Percentiles rank a stretch among this genome's conserved stretches.
phyloP scores from a whole-genome alignment of 495 filamentous ascomycete species.

The Paragyromitra xinjiangensis region DNA sequence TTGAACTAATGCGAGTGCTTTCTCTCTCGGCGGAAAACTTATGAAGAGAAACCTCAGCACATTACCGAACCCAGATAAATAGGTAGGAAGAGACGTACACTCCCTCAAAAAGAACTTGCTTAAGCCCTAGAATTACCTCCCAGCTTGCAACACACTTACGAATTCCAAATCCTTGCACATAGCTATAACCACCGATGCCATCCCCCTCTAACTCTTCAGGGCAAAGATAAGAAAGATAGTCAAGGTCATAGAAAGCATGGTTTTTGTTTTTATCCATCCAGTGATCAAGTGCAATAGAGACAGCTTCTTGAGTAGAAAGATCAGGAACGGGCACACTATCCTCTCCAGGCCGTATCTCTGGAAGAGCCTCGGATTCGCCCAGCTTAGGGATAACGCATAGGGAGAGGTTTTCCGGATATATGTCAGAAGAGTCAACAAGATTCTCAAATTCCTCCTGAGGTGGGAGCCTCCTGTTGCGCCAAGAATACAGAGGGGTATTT shows the following conservation, averaged over 20 bases:
- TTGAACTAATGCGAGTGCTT: neutral
- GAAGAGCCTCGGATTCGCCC: neutral
- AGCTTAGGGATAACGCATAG: neutral
- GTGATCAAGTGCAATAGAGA: neutral
- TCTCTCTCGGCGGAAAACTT: neutral
- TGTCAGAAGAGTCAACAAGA: slow-evolving; percentile 23
- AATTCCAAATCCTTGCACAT: slow-evolving; percentile 17
- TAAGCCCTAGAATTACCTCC: slow-evolving; percentile 4
- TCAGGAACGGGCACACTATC: slow-evolving; percentile 3
- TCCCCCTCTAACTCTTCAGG: slow-evolving; percentile 15
- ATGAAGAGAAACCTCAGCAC: neutral
- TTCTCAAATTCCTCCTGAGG: slow-evolving; percentile 25
- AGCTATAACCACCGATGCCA: neutral
- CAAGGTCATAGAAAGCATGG: neutral
- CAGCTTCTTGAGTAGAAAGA: neutral
- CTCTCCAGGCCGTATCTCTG: neutral
- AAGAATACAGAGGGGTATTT: neutral
- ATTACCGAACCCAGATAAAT: neutral
- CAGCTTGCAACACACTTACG: slow-evolving; percentile 8
- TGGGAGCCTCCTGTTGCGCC: neutral
- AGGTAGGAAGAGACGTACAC: neutral
- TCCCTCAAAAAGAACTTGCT: neutral
- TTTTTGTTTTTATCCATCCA: slow-evolving; percentile 2
- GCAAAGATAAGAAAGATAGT: slow-evolving; percentile 11
- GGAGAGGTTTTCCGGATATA: neutral